A percentile compares a stretch with the other conserved stretches of the same genome.
phyloP scores from a whole-genome alignment of 352 stramenopile genomes.

The Globisporangium paroecandrum region DNA sequence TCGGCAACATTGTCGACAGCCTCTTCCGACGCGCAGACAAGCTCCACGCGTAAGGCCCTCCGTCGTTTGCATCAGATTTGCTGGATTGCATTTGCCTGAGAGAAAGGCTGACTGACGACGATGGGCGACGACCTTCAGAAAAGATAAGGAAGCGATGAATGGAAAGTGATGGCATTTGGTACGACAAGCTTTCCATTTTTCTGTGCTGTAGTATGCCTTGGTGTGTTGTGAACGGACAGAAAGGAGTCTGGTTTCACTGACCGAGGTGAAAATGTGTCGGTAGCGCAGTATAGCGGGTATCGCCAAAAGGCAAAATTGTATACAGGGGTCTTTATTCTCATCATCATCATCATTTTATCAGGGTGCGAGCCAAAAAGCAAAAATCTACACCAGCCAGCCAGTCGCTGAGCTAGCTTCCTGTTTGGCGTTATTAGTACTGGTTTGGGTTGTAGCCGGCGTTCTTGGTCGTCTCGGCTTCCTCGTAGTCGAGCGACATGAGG shows the following conservation, averaged over 20 bases:
- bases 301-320: not conserved
- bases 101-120: not conserved
- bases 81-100: not conserved
- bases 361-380: not conserved
- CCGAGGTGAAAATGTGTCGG: not conserved
- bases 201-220: not conserved
- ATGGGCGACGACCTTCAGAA: not conserved
- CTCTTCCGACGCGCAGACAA: conserved; percentile 90
- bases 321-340: not conserved
- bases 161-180: not conserved
- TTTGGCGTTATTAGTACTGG: conserved; percentile 16
- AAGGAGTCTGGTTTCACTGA: not conserved
- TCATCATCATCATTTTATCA: conserved; percentile 2
- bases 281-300: not conserved
- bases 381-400: not conserved
- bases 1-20: conserved; percentile 95
- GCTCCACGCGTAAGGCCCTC: conserved; percentile 56
- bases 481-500: conserved; percentile 20
- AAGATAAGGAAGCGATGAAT: not conserved
- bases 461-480: conserved; percentile 27
- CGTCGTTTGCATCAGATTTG: not conserved
- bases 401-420: not conserved
- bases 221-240: not conserved
- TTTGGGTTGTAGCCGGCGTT: conserved; percentile 29
- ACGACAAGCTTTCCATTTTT: not conserved